Conservation (phyloP, 441 rosid species). For the Populus hybrid region DNA sequence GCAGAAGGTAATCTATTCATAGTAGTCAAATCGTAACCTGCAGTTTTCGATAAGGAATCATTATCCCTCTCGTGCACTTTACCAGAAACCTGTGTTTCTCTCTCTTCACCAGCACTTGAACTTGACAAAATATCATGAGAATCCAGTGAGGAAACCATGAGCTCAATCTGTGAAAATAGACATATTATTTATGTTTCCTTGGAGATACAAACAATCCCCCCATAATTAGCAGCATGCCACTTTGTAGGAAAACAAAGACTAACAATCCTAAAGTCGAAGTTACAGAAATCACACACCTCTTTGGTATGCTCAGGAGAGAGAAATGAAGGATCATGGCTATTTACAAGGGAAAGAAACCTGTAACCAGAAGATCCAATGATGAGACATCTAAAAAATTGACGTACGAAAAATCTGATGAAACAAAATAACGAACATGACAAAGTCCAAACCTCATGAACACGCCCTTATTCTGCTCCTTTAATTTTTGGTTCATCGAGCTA, state of each 20-base stretch:
- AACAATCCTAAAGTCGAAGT: constrained; percentile 1
- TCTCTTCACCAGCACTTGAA: constrained; percentile 29
- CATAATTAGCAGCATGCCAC: background rate
- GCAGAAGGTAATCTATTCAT: constrained; percentile 25
- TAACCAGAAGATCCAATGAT: constrained; percentile 13
- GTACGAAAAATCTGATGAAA: background rate
- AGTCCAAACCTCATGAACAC: constrained; percentile 50
- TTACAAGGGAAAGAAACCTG: constrained; percentile 65
- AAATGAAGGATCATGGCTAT: constrained; percentile 45
- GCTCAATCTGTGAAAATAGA: constrained; percentile 50
- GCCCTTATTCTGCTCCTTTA: constrained; percentile 53
- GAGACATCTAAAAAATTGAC: constrained; percentile 13
- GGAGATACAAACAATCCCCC: constrained; percentile 14
- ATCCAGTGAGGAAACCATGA: constrained; percentile 36
- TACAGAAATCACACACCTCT: constrained; percentile 49
- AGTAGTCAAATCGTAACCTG: constrained; percentile 24
- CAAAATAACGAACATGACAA: constrained; percentile 5
- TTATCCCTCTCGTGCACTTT: constrained; percentile 21
- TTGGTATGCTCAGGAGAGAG: constrained; percentile 50
- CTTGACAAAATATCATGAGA: constrained; percentile 23
- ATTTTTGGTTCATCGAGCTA: constrained; percentile 44
- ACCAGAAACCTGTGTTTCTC: constrained; percentile 20
- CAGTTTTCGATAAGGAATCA: constrained; percentile 25
- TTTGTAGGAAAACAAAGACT: constrained; percentile 4
- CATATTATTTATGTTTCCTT: constrained; percentile 19